Conservation (phyloP, 306 rosid genomes). For the Pyrus bretschneideri region DNA sequence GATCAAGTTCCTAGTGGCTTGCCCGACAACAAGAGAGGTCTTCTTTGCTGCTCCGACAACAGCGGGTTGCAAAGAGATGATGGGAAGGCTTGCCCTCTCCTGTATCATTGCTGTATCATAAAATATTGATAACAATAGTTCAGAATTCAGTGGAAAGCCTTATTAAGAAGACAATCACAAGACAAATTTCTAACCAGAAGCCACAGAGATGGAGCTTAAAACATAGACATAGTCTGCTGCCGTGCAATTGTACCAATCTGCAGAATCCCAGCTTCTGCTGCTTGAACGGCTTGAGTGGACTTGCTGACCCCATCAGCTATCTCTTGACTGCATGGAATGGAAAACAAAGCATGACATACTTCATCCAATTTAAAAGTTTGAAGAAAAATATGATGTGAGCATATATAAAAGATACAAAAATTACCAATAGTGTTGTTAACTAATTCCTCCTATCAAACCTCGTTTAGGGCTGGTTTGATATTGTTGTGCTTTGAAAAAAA, state of each 20-base stretch:
- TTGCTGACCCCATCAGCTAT: conserved; percentile 81
- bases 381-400: background rate
- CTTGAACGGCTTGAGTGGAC: conserved; percentile 85
- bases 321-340: conserved; percentile 59
- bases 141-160: background rate
- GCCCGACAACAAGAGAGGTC: conserved; percentile 78
- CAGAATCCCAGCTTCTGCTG: conserved; percentile 85
- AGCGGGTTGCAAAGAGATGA: conserved; percentile 71
- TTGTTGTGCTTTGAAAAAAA: no score
- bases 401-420: background rate
- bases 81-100: conserved; percentile 85
- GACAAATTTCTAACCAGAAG: background rate
- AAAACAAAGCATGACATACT: background rate
- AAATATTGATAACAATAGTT: background rate
- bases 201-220: background rate
- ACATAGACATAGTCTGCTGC: conserved; percentile 80
- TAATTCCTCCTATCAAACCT: background rate
- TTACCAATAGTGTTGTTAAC: background rate
- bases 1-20: conserved; percentile 65
- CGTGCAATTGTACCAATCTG: conserved; percentile 71
- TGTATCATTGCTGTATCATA: conserved; percentile 70
- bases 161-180: background rate
- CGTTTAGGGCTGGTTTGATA: background rate
- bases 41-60: conserved; percentile 90
- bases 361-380: background rate